These are phyloP conservation scores for Rutstroemia sydowiana DNA, from an alignment of 2,329 filamentous ascomycete genomes.

Conservation along the genomic window DNA sequence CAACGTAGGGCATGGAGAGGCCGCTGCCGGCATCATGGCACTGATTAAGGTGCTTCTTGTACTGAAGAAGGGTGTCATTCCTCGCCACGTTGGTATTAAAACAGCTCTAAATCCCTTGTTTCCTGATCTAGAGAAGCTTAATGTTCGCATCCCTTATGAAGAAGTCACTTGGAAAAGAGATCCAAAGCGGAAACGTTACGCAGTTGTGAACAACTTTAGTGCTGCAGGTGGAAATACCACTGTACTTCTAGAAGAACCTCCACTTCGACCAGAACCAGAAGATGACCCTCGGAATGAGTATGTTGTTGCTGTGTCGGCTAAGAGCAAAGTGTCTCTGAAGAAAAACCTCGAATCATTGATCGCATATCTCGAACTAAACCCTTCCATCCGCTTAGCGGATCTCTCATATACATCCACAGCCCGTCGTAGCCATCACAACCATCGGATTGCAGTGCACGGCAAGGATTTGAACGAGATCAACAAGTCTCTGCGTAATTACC, in stretches of 20 bases:
- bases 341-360: conserved; percentile 1
- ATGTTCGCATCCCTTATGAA: conserved; percentile 15
- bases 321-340: background rate
- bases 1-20: conserved; percentile 5
- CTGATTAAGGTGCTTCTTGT: conserved; percentile 24
- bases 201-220: conserved; percentile 43
- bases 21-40: conserved; percentile 18
- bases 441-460: conserved; percentile 43
- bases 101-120: conserved; percentile 25
- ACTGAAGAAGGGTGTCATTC: conserved; percentile 19
- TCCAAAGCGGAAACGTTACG: conserved; percentile 30
- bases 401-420: conserved; percentile 14
- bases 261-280: background rate
- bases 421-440: conserved; percentile 49
- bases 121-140: conserved; percentile 30
- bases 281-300: background rate
- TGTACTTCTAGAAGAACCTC: conserved; percentile 15
- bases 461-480: conserved; percentile 30
- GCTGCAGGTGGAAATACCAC: conserved; percentile 19
- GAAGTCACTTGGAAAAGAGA: conserved; percentile 26
- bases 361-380: background rate
- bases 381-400: background rate
- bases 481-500: background rate
- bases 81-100: conserved; percentile 22
- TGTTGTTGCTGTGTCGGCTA: background rate